phyloP scores from a whole-genome alignment of 306 rosid genomes.

The Delonix regia region DNA sequence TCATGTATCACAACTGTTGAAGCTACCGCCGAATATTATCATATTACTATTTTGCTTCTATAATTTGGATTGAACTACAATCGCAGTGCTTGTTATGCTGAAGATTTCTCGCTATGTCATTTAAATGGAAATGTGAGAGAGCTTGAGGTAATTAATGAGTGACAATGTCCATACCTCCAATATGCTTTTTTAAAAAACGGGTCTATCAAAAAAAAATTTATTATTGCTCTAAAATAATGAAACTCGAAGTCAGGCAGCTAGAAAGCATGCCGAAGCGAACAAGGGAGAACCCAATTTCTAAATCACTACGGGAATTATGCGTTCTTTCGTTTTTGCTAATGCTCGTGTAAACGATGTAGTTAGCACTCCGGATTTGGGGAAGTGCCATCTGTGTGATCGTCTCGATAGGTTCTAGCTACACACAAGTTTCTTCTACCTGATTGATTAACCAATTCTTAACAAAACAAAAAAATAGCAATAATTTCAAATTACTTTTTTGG shows the following conservation, averaged over 20 bases:
- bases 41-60: not conserved
- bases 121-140: not conserved
- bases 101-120: not conserved
- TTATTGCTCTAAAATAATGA: too few relatives aligned
- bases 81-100: not conserved
- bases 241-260: too few relatives aligned
- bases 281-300: too few relatives aligned
- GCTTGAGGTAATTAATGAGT: not conserved
- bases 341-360: too few relatives aligned
- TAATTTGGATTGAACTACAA: not conserved
- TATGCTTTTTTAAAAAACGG: not conserved
- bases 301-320: too few relatives aligned
- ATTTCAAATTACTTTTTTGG: too few relatives aligned
- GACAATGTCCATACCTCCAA: not conserved
- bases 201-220: not conserved
- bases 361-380: too few relatives aligned
- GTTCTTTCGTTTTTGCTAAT: too few relatives aligned
- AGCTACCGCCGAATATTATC: not conserved
- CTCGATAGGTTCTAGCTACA: not conserved
- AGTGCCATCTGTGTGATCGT: not conserved
- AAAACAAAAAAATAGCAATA: too few relatives aligned
- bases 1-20: not conserved
- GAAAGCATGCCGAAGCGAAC: too few relatives aligned
- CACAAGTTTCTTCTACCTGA: not conserved
- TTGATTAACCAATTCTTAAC: not conserved